These are phyloP conservation scores for Arthroderma sp. DNA, from an alignment of 2,329 filamentous ascomycete genomes.

Conservation along the genomic window DNA sequence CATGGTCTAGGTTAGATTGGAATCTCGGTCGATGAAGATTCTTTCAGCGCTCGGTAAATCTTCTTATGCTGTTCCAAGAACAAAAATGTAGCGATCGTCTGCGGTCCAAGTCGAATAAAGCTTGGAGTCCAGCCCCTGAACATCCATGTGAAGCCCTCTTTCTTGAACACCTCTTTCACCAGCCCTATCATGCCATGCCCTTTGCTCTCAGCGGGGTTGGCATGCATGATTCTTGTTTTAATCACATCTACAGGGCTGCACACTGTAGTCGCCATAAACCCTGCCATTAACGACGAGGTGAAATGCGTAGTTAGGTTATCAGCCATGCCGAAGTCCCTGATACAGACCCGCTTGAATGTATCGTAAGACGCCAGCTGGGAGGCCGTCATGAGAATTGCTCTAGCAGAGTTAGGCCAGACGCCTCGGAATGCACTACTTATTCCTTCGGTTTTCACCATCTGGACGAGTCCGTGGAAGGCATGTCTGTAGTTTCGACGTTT, in stretches of 20 bases:
- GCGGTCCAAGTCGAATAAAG: conserved; percentile 52
- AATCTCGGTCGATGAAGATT: conserved; percentile 5
- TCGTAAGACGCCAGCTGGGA: conserved; percentile 53
- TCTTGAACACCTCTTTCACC: conserved; percentile 40
- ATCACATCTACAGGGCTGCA: conserved; percentile 55
- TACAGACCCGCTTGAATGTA: conserved; percentile 46
- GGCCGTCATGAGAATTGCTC: conserved; percentile 54
- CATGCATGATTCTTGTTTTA: conserved; percentile 53
- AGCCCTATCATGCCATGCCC: conserved; percentile 35
- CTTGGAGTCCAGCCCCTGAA: conserved; percentile 56
- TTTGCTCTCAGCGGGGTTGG: conserved; percentile 29
- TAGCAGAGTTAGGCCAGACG: conserved; percentile 49
- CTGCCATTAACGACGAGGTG: conserved; percentile 46
- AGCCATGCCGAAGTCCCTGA: conserved; percentile 38
- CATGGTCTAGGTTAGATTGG: no score
- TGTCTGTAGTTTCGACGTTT: conserved; percentile 80
- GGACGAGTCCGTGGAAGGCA: conserved; percentile 70
- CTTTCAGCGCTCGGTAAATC: conserved; percentile 39
- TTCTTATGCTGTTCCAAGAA: conserved; percentile 58
- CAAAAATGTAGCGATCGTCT: conserved; percentile 53
- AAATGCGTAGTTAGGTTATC: conserved; percentile 51
- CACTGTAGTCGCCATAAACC: conserved; percentile 54
- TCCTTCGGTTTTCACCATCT: conserved; percentile 82
- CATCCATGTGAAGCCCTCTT: conserved; percentile 50
- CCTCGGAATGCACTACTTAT: conserved; percentile 63